phyloP scores from a whole-genome alignment of 1,284 basidiomycete species.

The Calocybe gambosa region DNA sequence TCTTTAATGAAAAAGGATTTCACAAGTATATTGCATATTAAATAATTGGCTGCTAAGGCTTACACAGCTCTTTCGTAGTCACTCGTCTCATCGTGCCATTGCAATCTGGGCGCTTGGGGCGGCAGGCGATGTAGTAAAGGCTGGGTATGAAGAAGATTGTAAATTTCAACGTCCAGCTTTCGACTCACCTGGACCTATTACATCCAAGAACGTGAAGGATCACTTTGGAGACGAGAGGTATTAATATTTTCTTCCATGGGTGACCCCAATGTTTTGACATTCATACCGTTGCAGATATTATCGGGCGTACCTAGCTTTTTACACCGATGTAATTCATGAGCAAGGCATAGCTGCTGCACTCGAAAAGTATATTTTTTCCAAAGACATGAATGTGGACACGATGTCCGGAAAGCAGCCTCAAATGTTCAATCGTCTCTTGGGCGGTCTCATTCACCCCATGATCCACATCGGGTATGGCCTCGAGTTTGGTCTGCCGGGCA shows the following conservation, averaged over 20 bases:
- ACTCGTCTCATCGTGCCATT: constrained; percentile 34
- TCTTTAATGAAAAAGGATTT: constrained; percentile 53
- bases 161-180: constrained; percentile 30
- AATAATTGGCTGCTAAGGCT: neutral
- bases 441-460: constrained; percentile 53
- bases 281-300: constrained; percentile 42
- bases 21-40: constrained; percentile 42
- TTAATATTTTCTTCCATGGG: constrained; percentile 4
- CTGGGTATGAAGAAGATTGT: constrained; percentile 32
- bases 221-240: constrained; percentile 37
- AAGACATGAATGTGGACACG: constrained; percentile 46
- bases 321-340: constrained; percentile 38
- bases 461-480: constrained; percentile 56
- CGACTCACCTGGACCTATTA: constrained; percentile 27
- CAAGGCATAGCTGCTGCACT: constrained; percentile 38
- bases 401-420: constrained; percentile 32
- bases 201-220: constrained; percentile 31
- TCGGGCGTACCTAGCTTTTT: constrained; percentile 53
- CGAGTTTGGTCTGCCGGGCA: constrained; percentile 53
- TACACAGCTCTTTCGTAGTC: constrained; percentile 20
- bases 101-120: constrained; percentile 39
- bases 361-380: constrained; percentile 56
- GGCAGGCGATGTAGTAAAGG: constrained; percentile 29
- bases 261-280: neutral
- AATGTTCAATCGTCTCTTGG: constrained; percentile 52